Conservation (phyloP, 345 rosid genomes). For the Nephelium lappaceum region DNA sequence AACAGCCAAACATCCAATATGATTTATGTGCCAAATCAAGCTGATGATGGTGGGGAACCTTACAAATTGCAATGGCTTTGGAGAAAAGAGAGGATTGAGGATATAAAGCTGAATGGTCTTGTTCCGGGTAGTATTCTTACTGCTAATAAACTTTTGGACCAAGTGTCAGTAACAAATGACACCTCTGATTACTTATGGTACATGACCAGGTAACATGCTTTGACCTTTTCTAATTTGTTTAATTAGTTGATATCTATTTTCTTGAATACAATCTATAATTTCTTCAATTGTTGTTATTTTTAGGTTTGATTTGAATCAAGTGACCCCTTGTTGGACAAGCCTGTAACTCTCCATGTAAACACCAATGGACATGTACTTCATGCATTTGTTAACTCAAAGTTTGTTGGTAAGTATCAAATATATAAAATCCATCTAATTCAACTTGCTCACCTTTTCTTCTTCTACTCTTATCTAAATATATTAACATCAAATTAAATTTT, state of each 20-base stretch:
- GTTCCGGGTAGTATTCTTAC: constrained; percentile 12
- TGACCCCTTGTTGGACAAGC: constrained; percentile 20
- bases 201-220: constrained; percentile 39
- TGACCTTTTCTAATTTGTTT: neutral
- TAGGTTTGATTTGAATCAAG: constrained; percentile 26
- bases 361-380: constrained; percentile 42
- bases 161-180: constrained; percentile 37
- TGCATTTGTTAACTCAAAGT: constrained; percentile 43
- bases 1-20: constrained; percentile 38
- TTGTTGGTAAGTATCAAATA: constrained; percentile 28
- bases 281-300: neutral
- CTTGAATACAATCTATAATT: neutral
- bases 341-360: constrained; percentile 32
- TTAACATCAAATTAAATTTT: constrained; percentile 6
- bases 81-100: constrained; percentile 27
- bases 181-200: constrained; percentile 50
- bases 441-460: neutral
- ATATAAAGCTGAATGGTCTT: neutral
- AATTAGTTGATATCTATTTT: neutral
- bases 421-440: neutral
- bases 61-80: constrained; percentile 37
- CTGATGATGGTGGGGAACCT: constrained; percentile 31
- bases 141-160: constrained; percentile 36
- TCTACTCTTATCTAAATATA: no score
- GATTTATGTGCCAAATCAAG: constrained; percentile 20